These are phyloP conservation scores for Sporothrix curviconia DNA, from an alignment of 2,329 filamentous ascomycete genomes.

Conservation along the genomic window DNA sequence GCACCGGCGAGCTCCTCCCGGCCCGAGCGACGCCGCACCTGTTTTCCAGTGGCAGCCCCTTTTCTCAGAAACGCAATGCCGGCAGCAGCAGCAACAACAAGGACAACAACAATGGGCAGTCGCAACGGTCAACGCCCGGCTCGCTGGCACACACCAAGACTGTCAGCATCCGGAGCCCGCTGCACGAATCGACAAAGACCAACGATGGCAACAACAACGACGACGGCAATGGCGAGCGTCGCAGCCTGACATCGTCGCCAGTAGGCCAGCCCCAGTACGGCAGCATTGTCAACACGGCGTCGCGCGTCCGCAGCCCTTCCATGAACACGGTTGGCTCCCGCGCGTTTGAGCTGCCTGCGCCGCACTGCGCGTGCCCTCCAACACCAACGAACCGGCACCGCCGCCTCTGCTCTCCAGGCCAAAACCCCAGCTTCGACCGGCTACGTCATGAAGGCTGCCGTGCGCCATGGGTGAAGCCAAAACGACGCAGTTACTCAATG, in stretches of 20 bases:
- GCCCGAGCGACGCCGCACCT: constrained; percentile 27
- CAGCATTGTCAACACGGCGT: constrained; percentile 44
- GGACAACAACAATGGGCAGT: no score
- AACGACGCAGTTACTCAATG: background rate
- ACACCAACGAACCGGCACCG: constrained; percentile 21
- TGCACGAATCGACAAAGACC: constrained; percentile 4
- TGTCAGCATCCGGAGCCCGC: background rate
- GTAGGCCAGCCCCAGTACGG: constrained; percentile 43
- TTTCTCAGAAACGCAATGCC: constrained; percentile 21
- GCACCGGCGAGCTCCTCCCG: constrained; percentile 27
- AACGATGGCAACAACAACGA: background rate
- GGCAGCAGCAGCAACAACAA: background rate
- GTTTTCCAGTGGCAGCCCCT: constrained; percentile 14
- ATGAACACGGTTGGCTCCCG: constrained; percentile 18
- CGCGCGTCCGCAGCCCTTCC: constrained; percentile 26
- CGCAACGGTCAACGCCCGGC: no score
- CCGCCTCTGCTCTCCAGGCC: constrained; percentile 8
- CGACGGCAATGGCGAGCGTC: constrained; percentile 28
- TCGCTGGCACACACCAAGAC: constrained; percentile 21
- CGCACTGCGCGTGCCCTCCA: constrained; percentile 39
- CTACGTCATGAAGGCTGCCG: background rate
- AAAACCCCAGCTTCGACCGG: background rate
- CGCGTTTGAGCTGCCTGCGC: constrained; percentile 47
- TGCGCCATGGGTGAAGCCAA: background rate
- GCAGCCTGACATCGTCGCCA: constrained; percentile 33